phyloP scores from a whole-genome alignment of 768 basidiomycete genomes.

The Mycena galopus region DNA sequence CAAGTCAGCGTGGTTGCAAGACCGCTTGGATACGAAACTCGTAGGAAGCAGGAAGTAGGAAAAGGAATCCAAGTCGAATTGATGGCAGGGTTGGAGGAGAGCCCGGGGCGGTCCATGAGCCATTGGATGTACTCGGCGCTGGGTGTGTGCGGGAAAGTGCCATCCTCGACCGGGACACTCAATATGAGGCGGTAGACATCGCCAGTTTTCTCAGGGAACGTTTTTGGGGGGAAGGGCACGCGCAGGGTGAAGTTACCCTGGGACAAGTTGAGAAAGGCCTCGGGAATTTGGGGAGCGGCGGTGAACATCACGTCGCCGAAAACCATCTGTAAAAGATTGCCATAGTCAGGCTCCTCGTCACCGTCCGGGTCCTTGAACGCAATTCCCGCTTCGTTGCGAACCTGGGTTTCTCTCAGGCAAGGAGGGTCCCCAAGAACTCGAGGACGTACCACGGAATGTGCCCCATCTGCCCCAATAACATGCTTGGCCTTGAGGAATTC shows the following conservation, averaged over 20 bases:
- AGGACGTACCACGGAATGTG: slow-evolving; percentile 55
- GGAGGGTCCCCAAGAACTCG: neutral
- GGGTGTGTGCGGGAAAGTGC: neutral
- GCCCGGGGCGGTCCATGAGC: slow-evolving; percentile 49
- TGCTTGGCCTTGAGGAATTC: slow-evolving; percentile 57
- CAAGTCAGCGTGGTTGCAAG: too few relatives aligned
- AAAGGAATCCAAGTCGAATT: too few relatives aligned
- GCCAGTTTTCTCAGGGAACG: slow-evolving; percentile 37
- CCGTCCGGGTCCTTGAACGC: slow-evolving; percentile 59
- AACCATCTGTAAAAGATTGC: slow-evolving; percentile 55
- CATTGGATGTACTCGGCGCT: slow-evolving; percentile 58
- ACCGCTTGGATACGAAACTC: too few relatives aligned
- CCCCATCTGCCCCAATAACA: slow-evolving; percentile 66
- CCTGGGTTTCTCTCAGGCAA: slow-evolving; percentile 42
- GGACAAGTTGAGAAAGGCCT: slow-evolving; percentile 42
- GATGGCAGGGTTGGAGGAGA: slow-evolving; percentile 51
- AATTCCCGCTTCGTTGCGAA: slow-evolving; percentile 57
- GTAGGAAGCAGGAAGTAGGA: too few relatives aligned
- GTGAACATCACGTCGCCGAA: slow-evolving; percentile 62
- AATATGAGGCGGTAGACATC: slow-evolving; percentile 56
- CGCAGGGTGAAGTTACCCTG: slow-evolving; percentile 47
- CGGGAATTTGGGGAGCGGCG: slow-evolving; percentile 40
- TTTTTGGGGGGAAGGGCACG: slow-evolving; percentile 50
- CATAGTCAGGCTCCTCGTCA: slow-evolving; percentile 39
- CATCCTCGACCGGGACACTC: slow-evolving; percentile 47